phyloP scores from a whole-genome alignment of 768 basidiomycete species.

The Albatrellus ellisii region DNA sequence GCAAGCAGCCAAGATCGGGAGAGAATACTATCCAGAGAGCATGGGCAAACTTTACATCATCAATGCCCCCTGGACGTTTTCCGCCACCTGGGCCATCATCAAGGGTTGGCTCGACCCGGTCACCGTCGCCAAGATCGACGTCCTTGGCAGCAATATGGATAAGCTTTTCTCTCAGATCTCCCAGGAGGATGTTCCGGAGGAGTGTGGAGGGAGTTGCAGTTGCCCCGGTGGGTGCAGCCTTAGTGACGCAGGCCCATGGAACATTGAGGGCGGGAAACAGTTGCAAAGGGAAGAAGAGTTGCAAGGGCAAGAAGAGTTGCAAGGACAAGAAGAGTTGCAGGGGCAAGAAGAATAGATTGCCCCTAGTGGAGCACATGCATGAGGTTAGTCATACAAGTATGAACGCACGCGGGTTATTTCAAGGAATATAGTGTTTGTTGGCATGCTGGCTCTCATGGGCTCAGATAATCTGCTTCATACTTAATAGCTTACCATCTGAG shows the following conservation, averaged over 20 bases:
- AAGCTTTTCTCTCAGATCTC: slow-evolving; percentile 75
- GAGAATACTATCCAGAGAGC: slow-evolving; percentile 83
- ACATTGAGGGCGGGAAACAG: slow-evolving; percentile 15
- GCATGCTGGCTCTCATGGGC: too few relatives aligned
- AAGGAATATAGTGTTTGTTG: too few relatives aligned
- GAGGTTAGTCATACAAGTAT: too few relatives aligned
- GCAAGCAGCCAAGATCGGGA: slow-evolving; percentile 63
- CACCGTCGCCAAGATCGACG: slow-evolving; percentile 89
- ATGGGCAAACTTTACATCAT: slow-evolving; percentile 99
- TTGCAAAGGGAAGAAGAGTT: background rate
- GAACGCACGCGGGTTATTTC: too few relatives aligned
- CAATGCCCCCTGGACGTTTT: slow-evolving; percentile 92
- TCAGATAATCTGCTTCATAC: too few relatives aligned
- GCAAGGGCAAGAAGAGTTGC: too few relatives aligned
- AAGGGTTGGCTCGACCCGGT: slow-evolving; percentile 94
- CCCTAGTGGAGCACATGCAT: too few relatives aligned
- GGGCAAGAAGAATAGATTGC: too few relatives aligned
- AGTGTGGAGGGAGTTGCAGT: slow-evolving; percentile 72
- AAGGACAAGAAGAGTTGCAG: too few relatives aligned
- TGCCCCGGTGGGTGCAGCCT: slow-evolving; percentile 75
- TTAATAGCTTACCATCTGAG: too few relatives aligned
- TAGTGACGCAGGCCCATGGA: slow-evolving; percentile 92
- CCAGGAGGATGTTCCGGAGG: slow-evolving; percentile 68
- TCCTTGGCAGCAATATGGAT: slow-evolving; percentile 65
- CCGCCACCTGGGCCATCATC: slow-evolving; percentile 76